A percentile compares a stretch with the other conserved stretches of the same genome.
Evolutionary conservation across 345 rosid species (phyloP).

Genomic region (Linum tenue): DNA sequence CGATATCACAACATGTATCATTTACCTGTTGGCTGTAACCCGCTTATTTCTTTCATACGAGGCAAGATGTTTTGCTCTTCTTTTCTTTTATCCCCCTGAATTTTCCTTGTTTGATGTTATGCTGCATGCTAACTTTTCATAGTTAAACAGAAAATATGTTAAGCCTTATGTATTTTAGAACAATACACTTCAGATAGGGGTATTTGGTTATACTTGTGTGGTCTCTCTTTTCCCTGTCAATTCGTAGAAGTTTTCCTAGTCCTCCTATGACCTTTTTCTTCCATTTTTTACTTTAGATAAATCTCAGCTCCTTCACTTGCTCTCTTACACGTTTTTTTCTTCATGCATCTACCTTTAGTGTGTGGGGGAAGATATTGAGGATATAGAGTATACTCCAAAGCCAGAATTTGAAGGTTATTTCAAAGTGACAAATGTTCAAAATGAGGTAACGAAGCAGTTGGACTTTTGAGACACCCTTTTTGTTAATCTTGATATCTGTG

Average conservation of each 20-base stretch:
- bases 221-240: too few species aligned
- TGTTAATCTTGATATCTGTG: slow-evolving; percentile 1
- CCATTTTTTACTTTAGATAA: too few species aligned
- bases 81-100: background rate
- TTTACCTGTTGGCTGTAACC: too few species aligned
- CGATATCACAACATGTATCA: too few species aligned
- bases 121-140: background rate
- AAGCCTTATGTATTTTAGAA: background rate
- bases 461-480: background rate
- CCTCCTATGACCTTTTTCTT: background rate
- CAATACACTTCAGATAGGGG: background rate
- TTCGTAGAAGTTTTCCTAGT: too few species aligned
- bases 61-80: background rate
- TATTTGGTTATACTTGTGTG: too few species aligned
- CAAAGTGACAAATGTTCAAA: slow-evolving; percentile 68
- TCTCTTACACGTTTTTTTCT: background rate
- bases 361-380: slow-evolving; percentile 88
- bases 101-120: background rate
- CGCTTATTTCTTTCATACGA: too few species aligned
- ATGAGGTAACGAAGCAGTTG: slow-evolving; percentile 47
- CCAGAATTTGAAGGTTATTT: slow-evolving; percentile 92
- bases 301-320: background rate
- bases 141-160: background rate
- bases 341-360: slow-evolving; percentile 40
- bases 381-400: slow-evolving; percentile 92